Percentiles rank a stretch among this genome's conserved stretches.
These are phyloP conservation scores for Gossypium australe DNA, from an alignment of 345 rosid genomes.

Conservation along the genomic window DNA sequence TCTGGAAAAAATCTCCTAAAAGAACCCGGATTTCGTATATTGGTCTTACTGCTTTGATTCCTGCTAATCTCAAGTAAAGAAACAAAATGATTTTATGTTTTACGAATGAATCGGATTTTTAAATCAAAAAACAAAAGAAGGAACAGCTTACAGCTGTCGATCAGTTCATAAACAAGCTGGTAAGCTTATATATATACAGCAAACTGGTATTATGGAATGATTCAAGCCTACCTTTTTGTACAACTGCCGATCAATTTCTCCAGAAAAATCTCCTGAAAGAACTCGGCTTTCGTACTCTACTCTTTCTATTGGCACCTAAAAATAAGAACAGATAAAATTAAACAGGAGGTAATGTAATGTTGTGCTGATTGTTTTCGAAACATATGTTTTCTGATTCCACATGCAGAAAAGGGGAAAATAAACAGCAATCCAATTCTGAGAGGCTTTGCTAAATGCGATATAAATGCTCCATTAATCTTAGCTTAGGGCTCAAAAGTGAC, in stretches of 20 bases:
- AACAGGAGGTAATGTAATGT: not conserved
- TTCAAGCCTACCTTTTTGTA: constrained; percentile 4
- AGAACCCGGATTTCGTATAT: constrained; percentile 8
- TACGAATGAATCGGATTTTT: not conserved
- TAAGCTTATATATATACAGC: not conserved
- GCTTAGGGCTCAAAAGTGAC: not conserved
- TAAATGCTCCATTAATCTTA: not conserved
- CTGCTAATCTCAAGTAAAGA: too few species aligned
- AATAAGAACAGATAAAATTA: constrained; percentile 1
- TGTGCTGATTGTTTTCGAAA: not conserved
- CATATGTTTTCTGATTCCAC: not conserved
- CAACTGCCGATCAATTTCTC: constrained; percentile 20
- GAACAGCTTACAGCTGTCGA: not conserved
- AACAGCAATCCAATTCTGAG: not conserved
- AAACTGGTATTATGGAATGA: not conserved
- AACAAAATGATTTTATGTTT: not conserved
- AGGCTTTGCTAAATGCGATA: not conserved
- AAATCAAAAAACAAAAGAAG: not conserved
- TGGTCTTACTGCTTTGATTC: too few species aligned
- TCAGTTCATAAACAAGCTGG: not conserved
- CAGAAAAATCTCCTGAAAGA: constrained; percentile 20
- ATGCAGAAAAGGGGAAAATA: not conserved
- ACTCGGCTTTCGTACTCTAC: constrained; percentile 14
- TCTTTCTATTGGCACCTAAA: constrained; percentile 29
- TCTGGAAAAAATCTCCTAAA: constrained; percentile 22